A percentile compares a stretch with the other conserved stretches of the same genome.
Conservation (phyloP, 1,284 basidiomycete genomes). For the Sutorius eximius region DNA sequence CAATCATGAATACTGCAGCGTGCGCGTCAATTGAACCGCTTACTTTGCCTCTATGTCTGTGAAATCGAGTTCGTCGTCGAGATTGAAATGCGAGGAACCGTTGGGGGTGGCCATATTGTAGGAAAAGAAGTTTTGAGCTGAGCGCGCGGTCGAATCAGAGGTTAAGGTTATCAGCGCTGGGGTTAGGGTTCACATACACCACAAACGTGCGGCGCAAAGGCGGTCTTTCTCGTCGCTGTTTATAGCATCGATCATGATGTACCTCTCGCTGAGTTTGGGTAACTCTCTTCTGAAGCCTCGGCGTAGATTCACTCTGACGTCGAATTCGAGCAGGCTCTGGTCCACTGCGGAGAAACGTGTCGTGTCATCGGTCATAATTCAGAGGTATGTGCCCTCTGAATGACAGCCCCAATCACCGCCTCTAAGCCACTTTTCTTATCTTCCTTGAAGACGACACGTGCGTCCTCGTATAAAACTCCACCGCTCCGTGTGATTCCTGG, state of each 20-base stretch:
- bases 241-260: neutral
- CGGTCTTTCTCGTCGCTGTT: neutral
- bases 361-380: neutral
- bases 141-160: neutral
- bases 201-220: neutral
- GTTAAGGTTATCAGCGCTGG: neutral
- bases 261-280: constrained; percentile 6
- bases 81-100: constrained; percentile 34
- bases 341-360: neutral
- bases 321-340: neutral
- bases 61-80: constrained; percentile 83
- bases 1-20: constrained; percentile 14
- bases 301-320: too few species aligned
- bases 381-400: constrained; percentile 1
- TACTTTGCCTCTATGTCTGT: constrained; percentile 94
- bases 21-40: constrained; percentile 23
- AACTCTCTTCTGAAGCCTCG: constrained; percentile 5
- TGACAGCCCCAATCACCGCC: constrained; percentile 7
- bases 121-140: neutral
- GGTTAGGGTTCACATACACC: constrained; percentile 5
- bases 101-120: constrained; percentile 30
- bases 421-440: neutral
- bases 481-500: neutral
- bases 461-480: constrained; percentile 26
- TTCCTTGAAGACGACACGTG: constrained; percentile 26